These are phyloP conservation scores for Syzygium jambos DNA, from an alignment of 345 rosid genomes.

Conservation along the genomic window DNA sequence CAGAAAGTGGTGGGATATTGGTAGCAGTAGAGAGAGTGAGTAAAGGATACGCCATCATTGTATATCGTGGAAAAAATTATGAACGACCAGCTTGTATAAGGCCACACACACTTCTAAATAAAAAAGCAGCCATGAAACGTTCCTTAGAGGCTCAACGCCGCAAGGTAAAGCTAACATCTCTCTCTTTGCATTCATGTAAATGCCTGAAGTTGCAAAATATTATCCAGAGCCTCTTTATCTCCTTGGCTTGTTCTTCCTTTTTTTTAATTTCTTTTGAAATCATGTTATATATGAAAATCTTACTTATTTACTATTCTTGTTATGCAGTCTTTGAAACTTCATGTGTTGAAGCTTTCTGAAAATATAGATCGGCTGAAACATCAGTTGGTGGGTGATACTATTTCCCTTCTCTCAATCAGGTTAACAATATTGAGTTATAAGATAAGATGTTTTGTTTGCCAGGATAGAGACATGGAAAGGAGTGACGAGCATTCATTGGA, in stretches of 20 bases:
- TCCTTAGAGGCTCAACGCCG: slow-evolving; percentile 78
- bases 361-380: slow-evolving; percentile 52
- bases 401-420: not conserved
- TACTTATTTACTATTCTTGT: slow-evolving; percentile 2
- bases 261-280: not conserved
- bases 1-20: slow-evolving; percentile 89
- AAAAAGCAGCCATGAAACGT: slow-evolving; percentile 73
- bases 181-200: not conserved
- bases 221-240: not conserved
- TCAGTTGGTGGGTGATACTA: slow-evolving; percentile 50
- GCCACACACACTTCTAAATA: slow-evolving; percentile 72
- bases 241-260: not conserved
- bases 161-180: slow-evolving; percentile 36
- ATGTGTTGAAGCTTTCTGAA: slow-evolving; percentile 66
- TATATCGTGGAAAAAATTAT: slow-evolving; percentile 95
- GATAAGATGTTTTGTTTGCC: slow-evolving; percentile 8
- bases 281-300: not conserved
- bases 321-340: slow-evolving; percentile 84
- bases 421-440: not conserved
- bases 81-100: slow-evolving; percentile 62
- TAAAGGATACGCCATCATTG: slow-evolving; percentile 77
- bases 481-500: slow-evolving; percentile 20
- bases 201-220: not conserved
- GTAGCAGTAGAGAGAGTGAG: slow-evolving; percentile 77
- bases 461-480: slow-evolving; percentile 46